Evolutionary conservation across 495 filamentous ascomycete species (phyloP), one percentile per base, ranked within the genome.

Genomic region (Neurospora sp.): DNA sequence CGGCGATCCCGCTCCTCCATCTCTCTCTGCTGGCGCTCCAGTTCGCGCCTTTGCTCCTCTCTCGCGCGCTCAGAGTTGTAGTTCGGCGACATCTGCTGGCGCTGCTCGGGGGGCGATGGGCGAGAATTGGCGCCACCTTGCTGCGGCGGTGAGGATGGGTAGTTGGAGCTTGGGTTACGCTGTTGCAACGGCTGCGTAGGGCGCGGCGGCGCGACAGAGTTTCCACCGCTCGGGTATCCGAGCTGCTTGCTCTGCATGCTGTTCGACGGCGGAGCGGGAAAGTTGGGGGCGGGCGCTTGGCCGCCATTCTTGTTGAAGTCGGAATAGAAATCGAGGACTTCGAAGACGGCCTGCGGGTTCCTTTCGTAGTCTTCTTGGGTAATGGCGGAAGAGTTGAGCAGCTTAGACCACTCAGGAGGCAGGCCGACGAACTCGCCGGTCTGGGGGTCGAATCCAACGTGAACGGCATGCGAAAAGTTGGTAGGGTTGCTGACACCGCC

Each of bases 401-500:
- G 86, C 80, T 94, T 94, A 74, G 96, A 96, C 96, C 96, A 99
- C 85, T 98, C 96, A 31, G 92, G 89, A 3, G 96, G 96, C 70
- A 99, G 82, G 22, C 96, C 96, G 22, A 94, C 91, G 75, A 99
- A 99, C 70, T 93, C 93, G 35, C 96, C 96, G 12, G 92, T 95
- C 45, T 91, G 88, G 31, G 94, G 93, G 79, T 99, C 96, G 80
- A 99, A 99, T 53, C 95, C 96, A 75, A 99, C 96, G 79, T 99
- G 96, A 40, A 99, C 93, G 20, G 94, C 91, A 80, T 99, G 96
- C 27, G 91, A 92, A 82, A 99, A 98, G 81, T 97, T 97, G 70
- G 96, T 97, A 4, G 96, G 96, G 80, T 97, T 97, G 83, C 94
- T 97, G 9, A 99, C 96, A 73, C 96, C 96, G 68, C 96, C 94